Conservation (phyloP, 441 rosid species). For the Pelargonium australe region DNA sequence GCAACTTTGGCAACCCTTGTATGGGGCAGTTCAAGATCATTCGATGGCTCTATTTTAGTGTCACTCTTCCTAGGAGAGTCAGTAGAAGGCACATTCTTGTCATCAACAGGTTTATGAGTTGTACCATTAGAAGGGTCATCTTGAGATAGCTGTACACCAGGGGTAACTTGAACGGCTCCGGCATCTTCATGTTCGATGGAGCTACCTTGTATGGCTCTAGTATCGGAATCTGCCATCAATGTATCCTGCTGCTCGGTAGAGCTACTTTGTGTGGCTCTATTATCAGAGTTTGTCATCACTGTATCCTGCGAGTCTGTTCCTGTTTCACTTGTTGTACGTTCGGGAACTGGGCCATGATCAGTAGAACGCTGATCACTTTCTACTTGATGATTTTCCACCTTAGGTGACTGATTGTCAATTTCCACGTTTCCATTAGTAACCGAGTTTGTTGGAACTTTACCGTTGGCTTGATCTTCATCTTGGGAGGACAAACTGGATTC, state of each 20-base stretch:
- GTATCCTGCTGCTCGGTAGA: conserved; percentile 20
- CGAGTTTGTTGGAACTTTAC: conserved; percentile 17
- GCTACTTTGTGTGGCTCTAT: background rate
- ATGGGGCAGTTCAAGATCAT: conserved; percentile 20
- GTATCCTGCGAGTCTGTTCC: conserved; percentile 13
- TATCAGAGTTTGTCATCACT: conserved; percentile 6
- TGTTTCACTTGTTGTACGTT: conserved; percentile 19
- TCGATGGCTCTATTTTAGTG: conserved; percentile 16
- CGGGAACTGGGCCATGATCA: conserved; percentile 15
- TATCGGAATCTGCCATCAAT: conserved; percentile 28
- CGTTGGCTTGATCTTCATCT: conserved; percentile 16
- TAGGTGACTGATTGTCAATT: conserved; percentile 20
- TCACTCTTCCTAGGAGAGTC: conserved; percentile 25
- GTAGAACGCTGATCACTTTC: conserved; percentile 19
- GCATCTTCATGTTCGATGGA: too few species aligned
- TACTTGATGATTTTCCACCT: conserved; percentile 28
- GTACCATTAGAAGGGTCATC: conserved; percentile 21
- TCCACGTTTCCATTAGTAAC: conserved; percentile 30
- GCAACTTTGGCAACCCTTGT: conserved; percentile 5
- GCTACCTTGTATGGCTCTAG: conserved; percentile 7
- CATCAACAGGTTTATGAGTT: conserved; percentile 26
- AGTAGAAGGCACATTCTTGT: conserved; percentile 25
- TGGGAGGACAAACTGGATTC: conserved; percentile 19
- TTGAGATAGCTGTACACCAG: conserved; percentile 27
- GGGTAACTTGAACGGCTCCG: conserved; percentile 14